Base-by-base conservation (phyloP, 192 early-diverging fungal species). In the Jimgerdemannia lactiflua region DNA sequence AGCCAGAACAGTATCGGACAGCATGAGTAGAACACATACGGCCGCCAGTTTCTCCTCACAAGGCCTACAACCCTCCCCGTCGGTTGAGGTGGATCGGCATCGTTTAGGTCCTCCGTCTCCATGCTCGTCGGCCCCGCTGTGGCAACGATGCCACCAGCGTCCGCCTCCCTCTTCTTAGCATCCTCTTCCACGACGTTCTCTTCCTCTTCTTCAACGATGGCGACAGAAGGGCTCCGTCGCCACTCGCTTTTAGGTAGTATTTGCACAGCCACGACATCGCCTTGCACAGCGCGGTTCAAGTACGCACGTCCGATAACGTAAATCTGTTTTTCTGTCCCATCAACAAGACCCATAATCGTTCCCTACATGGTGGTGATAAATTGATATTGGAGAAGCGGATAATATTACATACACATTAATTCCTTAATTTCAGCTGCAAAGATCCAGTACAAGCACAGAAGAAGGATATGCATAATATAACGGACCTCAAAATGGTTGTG, bases 21-120 rank as follows among this genome's bases (percentile, higher is more conserved):
- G 29, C 29, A 29, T 29, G 29, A 29, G 29, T 29, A 10, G 0
- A 69, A 42, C 17, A 73, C 59, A 73, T 82, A 94, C 64, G 93
- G 92, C 74, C 95, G 86, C 96, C 97, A 98, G 84, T 96, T 97
- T 71, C 95, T 93, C 70, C 95, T 92, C 77, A 99, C 94, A 65
- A 99, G 91, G 14, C 95, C 95, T 10, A 99, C 96, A 3, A 99
- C 89, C 69, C 89, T 88, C 20, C 90, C 97, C 0, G 93, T 95
- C n/a, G 95, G 96, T 69, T 90, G 85, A 14, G 80, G 74, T 43
- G 84, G 71, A 42, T 77, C 71, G 39, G 72, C 29, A 17, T 44
- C 69, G n/a, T 44, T 68, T 64, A 92, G 39, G 86, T 85, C 17
- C 88, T 86, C 93, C 86, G 91, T 79, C 86, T 95, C 70, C 90